Evolutionary conservation across 306 rosid genomes (phyloP).

Genomic region (Prinsepia uniflora): DNA sequence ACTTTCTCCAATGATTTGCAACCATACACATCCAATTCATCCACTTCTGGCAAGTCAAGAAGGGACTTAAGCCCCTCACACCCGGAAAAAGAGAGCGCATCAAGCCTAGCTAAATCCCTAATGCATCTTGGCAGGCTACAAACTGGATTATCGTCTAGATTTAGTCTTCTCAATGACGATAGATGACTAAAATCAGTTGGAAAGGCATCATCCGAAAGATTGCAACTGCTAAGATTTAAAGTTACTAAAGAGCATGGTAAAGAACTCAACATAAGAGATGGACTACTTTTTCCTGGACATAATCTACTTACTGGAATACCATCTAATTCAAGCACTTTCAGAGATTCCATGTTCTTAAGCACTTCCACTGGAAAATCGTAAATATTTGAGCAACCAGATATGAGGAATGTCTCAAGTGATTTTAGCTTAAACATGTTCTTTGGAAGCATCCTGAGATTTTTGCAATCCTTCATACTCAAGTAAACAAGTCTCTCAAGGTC

Average conservation of each 20-base stretch:
- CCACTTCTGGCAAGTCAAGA: background rate
- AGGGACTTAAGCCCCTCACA: background rate
- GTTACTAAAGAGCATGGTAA: background rate
- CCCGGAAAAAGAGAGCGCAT: rapidly evolving
- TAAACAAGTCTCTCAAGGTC: background rate
- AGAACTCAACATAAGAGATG: background rate
- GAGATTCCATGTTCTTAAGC: background rate
- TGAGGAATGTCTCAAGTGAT: background rate
- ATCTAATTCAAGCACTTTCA: background rate
- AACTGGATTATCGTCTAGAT: background rate
- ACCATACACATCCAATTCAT: rapidly evolving
- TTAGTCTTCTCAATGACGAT: background rate
- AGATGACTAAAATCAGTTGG: background rate
- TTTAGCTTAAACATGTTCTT: background rate
- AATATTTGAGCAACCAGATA: background rate
- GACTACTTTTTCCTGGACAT: background rate
- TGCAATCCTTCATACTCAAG: slow-evolving; percentile 7
- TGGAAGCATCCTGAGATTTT: background rate
- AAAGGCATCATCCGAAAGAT: background rate
- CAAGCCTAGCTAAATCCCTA: background rate
- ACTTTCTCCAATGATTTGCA: background rate
- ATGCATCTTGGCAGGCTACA: background rate
- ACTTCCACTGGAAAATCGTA: background rate
- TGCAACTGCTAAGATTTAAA: background rate
- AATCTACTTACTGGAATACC: background rate